phyloP scores from a whole-genome alignment of 306 rosid species.

The Crotalaria pallida region DNA sequence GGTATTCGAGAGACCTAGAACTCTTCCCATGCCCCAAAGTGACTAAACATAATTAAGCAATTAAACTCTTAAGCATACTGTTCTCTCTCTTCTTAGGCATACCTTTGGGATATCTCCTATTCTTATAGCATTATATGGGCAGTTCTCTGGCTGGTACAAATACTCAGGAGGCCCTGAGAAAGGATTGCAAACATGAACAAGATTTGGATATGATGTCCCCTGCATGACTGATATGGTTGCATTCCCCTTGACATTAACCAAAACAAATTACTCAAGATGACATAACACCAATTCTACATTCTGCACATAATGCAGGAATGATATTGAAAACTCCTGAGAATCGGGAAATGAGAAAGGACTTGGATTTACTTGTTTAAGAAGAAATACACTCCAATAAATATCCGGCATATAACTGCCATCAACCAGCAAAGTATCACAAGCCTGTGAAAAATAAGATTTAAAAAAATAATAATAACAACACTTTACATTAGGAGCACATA shows the following conservation, averaged over 20 bases:
- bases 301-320: background rate
- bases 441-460: slow-evolving; percentile 41
- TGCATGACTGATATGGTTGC: slow-evolving; percentile 38
- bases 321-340: background rate
- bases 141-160: slow-evolving; percentile 61
- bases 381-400: slow-evolving; percentile 67
- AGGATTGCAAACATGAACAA: slow-evolving; percentile 61
- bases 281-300: background rate
- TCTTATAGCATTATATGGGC: slow-evolving; percentile 48
- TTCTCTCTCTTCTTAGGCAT: background rate
- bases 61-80: background rate
- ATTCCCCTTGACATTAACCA: slow-evolving; percentile 48
- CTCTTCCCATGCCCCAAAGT: too few relatives aligned
- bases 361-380: slow-evolving; percentile 57
- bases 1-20: too few relatives aligned
- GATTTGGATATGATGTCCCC: slow-evolving; percentile 26
- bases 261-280: slow-evolving; percentile 2
- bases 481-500: background rate
- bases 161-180: slow-evolving; percentile 73
- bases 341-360: background rate
- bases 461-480: background rate
- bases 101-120: slow-evolving; percentile 82
- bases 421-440: slow-evolving; percentile 58
- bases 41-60: too few relatives aligned
- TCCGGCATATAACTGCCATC: slow-evolving; percentile 66